Conservation (phyloP, 2,329 filamentous ascomycete species). For the Aspergillus intermedius region DNA sequence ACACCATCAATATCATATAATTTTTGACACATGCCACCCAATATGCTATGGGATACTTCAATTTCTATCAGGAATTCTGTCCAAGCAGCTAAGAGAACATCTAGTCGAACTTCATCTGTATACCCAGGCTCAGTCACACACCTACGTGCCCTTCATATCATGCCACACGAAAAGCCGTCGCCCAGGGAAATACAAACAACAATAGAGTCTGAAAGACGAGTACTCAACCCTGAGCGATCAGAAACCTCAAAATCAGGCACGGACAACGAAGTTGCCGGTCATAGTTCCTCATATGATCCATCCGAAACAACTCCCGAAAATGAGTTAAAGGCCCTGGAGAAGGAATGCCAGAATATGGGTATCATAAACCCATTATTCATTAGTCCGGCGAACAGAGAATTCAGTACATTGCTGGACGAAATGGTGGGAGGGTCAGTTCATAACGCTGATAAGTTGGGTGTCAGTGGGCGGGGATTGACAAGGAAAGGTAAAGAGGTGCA, state of each 20-base stretch:
- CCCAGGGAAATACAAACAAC: background rate
- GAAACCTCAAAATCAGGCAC: conserved; percentile 21
- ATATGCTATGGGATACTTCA: background rate
- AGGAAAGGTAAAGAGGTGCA: conserved; percentile 14
- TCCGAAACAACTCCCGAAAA: conserved; percentile 14
- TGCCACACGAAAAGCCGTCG: background rate
- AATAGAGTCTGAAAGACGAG: conserved; percentile 11
- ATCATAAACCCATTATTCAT: conserved; percentile 15
- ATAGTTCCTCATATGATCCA: conserved; percentile 22
- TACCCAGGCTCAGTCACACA: background rate
- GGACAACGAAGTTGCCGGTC: conserved; percentile 20
- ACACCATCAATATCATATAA: background rate
- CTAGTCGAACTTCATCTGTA: background rate
- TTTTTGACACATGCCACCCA: background rate
- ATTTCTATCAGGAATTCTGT: background rate
- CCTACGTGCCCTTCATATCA: background rate
- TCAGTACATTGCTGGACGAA: conserved; percentile 15
- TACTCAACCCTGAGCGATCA: conserved; percentile 12
- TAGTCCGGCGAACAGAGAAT: conserved; percentile 18
- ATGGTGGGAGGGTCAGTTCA: conserved; percentile 12
- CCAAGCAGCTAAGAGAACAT: background rate
- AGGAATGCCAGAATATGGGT: conserved; percentile 17
- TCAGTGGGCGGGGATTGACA: conserved; percentile 19
- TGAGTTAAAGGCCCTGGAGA: conserved; percentile 15
- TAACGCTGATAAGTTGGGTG: conserved; percentile 8